Conservation (phyloP, 768 basidiomycete genomes). For the Tephrocybe sp. region DNA sequence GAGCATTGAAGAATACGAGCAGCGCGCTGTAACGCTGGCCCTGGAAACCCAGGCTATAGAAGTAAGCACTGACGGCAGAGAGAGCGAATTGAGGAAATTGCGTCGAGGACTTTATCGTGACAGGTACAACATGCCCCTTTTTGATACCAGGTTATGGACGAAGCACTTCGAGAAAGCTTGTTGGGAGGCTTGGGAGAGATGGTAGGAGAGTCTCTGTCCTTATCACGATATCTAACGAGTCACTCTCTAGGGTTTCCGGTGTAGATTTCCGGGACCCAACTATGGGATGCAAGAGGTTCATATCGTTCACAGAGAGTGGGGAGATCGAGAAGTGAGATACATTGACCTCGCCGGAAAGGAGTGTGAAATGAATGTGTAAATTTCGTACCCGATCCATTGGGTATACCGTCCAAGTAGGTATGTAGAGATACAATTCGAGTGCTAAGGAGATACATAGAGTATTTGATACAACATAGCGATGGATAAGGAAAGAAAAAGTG, state of each 20-base stretch:
- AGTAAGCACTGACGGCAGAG: background rate
- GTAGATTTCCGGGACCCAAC: background rate
- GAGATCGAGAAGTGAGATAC: background rate
- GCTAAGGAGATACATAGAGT: no score
- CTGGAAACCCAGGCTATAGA: background rate
- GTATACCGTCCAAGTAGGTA: no score
- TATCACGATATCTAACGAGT: background rate
- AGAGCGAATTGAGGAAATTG: background rate
- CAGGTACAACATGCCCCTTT: constrained; percentile 5
- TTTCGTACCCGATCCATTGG: no score
- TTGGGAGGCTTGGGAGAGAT: constrained; percentile 4
- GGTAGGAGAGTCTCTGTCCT: background rate
- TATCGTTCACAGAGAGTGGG: background rate
- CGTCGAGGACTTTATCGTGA: background rate
- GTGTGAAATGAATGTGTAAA: no score
- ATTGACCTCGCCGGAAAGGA: no score
- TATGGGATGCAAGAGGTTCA: background rate
- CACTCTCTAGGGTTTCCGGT: background rate
- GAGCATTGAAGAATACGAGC: background rate
- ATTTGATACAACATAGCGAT: no score
- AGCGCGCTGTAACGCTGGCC: background rate
- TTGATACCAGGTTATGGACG: constrained; percentile 5
- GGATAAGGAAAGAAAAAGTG: no score
- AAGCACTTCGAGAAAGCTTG: constrained; percentile 5
- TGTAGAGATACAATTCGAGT: no score